Base-by-base conservation (phyloP, 257 asterid genomes). In the Fraxinus anomala region DNA sequence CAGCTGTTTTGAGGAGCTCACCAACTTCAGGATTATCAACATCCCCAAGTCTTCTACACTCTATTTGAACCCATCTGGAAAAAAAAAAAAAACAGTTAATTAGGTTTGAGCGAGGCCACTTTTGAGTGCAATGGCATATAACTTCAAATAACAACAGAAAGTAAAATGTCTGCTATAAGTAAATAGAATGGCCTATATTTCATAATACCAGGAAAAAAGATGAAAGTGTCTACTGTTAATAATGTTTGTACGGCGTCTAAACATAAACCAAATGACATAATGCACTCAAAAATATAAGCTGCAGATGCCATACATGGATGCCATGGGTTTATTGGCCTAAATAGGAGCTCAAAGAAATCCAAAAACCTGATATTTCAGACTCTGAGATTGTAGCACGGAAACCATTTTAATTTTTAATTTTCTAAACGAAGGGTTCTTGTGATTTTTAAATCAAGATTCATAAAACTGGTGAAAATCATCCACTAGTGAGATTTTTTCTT, bases 51-150 rank as follows among this genome's bases (percentile, higher is more conserved):
- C 93, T 90, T 87, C 96, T 85, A 82, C 99, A 95, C 85, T 95
- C 99, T 26, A 92, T 89, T 86, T 95, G 99, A 81, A 95, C 99
- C 98, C 99, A 95, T 91, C 99, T 95, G 85, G 66, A 76, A 11
- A 42, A 10, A 9, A 10, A 40, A 3, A 47, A 14, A 47, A 13
- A 14, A 47, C 2, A 59, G 16, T 21, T 59, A 23, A 19, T n/a
- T 42, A 12, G 49, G 49, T 11, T 42, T 11, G 6, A 19, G 67
- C 11, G 21, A 23, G 66, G 14, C 30, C 12, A 17, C 4, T 3
- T 2, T 6, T 59, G 30, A 59, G 30, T 42, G 30, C 4, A 21
- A 59, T 59, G 30, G 28, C 8, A 14, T 21, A n/a, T 59, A 23
- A 59, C 67, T 59, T 56, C 24, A 56, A 56, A 56, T n/a, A 56